Conservation (phyloP, 2,329 filamentous ascomycete genomes). For the Diaporthe citrichinensis region DNA sequence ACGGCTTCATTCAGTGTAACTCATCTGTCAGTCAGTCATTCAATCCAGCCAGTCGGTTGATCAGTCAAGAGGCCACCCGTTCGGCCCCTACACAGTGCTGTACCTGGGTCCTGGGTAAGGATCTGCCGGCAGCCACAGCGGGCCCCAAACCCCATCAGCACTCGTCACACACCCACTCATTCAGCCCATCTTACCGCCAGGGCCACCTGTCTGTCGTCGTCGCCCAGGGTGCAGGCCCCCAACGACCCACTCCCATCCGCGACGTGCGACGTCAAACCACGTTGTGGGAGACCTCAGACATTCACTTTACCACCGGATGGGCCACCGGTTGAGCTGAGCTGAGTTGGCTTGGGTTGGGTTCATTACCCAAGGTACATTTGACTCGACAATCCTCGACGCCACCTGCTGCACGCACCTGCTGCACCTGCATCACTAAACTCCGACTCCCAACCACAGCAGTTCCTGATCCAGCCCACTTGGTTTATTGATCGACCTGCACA, state of each 20-base stretch:
- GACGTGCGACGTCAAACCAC: conserved; percentile 30
- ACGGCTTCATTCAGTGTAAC: background rate
- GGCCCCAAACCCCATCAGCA: conserved; percentile 14
- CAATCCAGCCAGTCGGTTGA: background rate
- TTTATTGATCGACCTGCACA: background rate
- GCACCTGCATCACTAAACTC: background rate
- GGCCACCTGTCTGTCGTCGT: background rate
- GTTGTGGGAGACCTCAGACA: conserved; percentile 25
- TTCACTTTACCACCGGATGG: background rate
- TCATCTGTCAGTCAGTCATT: background rate
- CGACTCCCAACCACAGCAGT: conserved; percentile 31
- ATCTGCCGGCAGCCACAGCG: conserved; percentile 28
- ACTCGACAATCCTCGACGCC: conserved; percentile 11
- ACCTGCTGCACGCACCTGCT: background rate
- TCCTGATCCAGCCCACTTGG: conserved; percentile 19
- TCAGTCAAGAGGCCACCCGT: background rate
- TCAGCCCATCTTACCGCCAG: conserved; percentile 11
- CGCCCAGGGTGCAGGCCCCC: background rate
- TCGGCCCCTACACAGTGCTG: background rate
- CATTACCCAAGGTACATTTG: background rate
- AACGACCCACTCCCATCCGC: conserved; percentile 3
- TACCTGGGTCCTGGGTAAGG: background rate
- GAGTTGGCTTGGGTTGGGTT: background rate
- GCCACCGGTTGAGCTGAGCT: conserved; percentile 24
- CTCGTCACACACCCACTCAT: conserved; percentile 23